A percentile compares a stretch with the other conserved stretches of the same genome.
These are phyloP conservation scores for Solanum bulbocastanum DNA, from an alignment of 257 asterid species.

Conservation along the genomic window DNA sequence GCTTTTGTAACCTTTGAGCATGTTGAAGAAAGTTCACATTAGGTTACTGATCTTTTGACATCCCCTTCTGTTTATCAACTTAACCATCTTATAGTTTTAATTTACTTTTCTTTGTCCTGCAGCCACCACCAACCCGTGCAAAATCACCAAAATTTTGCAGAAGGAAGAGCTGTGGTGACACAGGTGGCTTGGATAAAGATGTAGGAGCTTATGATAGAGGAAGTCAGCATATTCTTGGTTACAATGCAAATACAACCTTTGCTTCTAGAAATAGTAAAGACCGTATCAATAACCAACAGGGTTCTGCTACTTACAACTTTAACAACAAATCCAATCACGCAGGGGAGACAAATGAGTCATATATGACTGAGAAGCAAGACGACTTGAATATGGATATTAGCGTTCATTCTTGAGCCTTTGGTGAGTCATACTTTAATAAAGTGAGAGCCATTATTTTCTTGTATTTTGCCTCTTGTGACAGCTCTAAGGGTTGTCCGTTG, in stretches of 20 bases:
- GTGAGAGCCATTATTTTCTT: slow-evolving; percentile 4
- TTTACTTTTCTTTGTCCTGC: neutral
- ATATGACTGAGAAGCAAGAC: slow-evolving; percentile 20
- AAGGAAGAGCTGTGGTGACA: slow-evolving; percentile 39
- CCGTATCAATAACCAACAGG: slow-evolving; percentile 6
- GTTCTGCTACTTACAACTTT: slow-evolving; percentile 12
- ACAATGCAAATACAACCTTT: slow-evolving; percentile 13
- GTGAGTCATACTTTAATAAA: slow-evolving; percentile 25
- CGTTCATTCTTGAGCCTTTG: slow-evolving; percentile 19
- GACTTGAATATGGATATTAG: slow-evolving; percentile 17
- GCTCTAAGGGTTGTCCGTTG: neutral
- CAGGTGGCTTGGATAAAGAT: slow-evolving; percentile 20
- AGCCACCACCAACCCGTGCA: slow-evolving; percentile 78
- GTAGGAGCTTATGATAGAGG: slow-evolving; percentile 8
- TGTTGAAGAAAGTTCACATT: neutral
- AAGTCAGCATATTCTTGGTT: slow-evolving; percentile 23
- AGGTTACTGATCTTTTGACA: neutral
- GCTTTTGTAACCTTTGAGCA: neutral
- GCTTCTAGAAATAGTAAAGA: slow-evolving; percentile 20
- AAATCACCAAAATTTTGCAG: slow-evolving; percentile 76
- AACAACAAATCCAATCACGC: slow-evolving; percentile 16
- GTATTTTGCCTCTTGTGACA: neutral
- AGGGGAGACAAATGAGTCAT: slow-evolving; percentile 18
- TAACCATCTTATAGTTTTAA: neutral
- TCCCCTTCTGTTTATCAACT: neutral